Evolutionary conservation across 331 rosid species (phyloP).

Genomic region (Malus hybrid): DNA sequence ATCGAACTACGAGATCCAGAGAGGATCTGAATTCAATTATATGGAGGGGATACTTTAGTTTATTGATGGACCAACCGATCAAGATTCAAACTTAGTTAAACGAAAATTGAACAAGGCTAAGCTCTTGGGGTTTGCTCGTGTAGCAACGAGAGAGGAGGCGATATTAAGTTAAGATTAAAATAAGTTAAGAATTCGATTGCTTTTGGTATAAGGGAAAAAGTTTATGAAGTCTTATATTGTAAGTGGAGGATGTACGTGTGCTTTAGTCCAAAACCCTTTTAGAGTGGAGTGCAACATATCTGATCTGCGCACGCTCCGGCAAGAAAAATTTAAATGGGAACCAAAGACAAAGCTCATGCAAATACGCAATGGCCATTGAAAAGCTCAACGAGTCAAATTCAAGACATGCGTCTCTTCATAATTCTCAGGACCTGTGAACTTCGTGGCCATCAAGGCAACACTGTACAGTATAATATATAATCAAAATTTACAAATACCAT

Average conservation of each 20-base stretch:
- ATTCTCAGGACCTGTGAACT: slow-evolving; percentile 7
- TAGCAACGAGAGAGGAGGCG: too few species aligned
- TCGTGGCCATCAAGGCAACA: slow-evolving; percentile 16
- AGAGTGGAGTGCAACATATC: not conserved
- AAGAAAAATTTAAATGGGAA: too few species aligned
- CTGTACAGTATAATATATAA: not conserved
- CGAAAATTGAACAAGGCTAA: not conserved
- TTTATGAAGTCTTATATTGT: too few species aligned
- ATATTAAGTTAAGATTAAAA: too few species aligned
- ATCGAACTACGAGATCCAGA: too few species aligned
- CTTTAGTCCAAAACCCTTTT: not conserved
- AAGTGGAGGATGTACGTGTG: too few species aligned
- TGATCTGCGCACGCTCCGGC: not conserved
- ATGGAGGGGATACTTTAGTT: not conserved
- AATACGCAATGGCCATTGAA: slow-evolving; percentile 7
- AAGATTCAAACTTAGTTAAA: too few species aligned
- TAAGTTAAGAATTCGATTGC: too few species aligned
- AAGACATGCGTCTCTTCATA: slow-evolving; percentile 8
- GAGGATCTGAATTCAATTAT: too few species aligned
- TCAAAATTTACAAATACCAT: not conserved
- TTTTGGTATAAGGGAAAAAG: too few species aligned
- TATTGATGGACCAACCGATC: not conserved
- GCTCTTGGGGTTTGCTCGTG: too few species aligned
- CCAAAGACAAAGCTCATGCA: not conserved
- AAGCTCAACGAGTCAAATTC: slow-evolving; percentile 30